Base-by-base conservation (phyloP, 371 early-diverging fungal genomes). In the Mucor mucedo region DNA sequence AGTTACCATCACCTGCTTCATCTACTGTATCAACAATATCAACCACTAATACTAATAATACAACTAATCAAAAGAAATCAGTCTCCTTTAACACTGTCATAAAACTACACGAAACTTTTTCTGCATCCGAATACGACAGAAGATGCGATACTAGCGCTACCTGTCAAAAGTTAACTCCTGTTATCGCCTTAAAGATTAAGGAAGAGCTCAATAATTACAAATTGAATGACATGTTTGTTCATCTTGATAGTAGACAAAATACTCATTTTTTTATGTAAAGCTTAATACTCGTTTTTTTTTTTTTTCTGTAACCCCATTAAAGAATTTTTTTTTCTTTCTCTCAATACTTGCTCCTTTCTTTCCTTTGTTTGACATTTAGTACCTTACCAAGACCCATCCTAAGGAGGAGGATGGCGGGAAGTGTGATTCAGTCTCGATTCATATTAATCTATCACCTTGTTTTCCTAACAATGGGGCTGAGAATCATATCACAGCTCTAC, bases 181-280 rank as follows among this genome's bases (percentile, higher is more conserved):
- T 76, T 5, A 72, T 89, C 27, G 89, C 90, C 8, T 78, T 87
- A 69, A 80, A 83, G 64, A 91, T 92, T 65, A 91, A 91, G 65
- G 78, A 86, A 61, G 92, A 92, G 68, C 67, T 92, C 59, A 92
- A 92, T 69, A 79, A 87, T 57, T 92, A 80, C 77, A 92, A 92
- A 72, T 67, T 87, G 45, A 80, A 80, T 45, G 91, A 91, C 60
- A 90, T 92, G 91, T 74, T 75, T 39, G 89, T 92, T 14, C 92
- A 92, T 63, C 77, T 82, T 48, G 87, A 90, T 28, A 90, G 91
- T 65, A 84, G 84, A 11, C 68, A 80, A 44, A 83, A 87, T 65
- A 91, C 92, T 32, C 92, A 91, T 65, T 89, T 87, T 65, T 89
- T 92, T 70, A 63, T 83, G 58, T 89, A 84, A 38, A 52, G 33